Conservation (phyloP, 1,284 basidiomycete species). For the Cryptococcus depauperatus region DNA sequence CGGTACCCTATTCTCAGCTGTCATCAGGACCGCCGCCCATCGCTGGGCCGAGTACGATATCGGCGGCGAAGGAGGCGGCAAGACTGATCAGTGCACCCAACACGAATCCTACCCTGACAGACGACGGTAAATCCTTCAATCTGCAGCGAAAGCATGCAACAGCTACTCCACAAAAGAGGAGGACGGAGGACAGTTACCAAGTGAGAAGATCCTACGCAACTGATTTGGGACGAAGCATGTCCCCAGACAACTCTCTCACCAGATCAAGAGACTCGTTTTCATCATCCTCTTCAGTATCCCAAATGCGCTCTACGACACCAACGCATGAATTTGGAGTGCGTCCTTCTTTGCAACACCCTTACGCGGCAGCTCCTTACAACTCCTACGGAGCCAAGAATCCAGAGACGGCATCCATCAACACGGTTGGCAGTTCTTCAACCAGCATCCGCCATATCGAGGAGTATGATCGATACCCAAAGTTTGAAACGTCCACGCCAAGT, state of each 20-base stretch:
- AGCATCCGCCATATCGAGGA: constrained; percentile 15
- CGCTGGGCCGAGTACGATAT: constrained; percentile 24
- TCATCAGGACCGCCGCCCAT: constrained; percentile 23
- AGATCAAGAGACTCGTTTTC: background rate
- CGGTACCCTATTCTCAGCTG: constrained; percentile 28
- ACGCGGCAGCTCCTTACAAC: too few species aligned
- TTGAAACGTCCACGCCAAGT: constrained; percentile 11
- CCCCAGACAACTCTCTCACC: background rate
- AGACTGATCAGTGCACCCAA: constrained; percentile 26
- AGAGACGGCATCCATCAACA: constrained; percentile 29
- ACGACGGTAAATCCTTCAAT: constrained; percentile 19
- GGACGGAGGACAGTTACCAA: constrained; percentile 5
- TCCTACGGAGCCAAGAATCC: constrained; percentile 21
- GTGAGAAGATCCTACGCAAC: background rate
- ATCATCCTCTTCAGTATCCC: background rate
- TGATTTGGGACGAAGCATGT: background rate
- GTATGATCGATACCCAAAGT: constrained; percentile 31
- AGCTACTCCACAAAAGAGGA: constrained; percentile 9
- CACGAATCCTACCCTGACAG: constrained; percentile 29
- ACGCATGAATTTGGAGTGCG: background rate
- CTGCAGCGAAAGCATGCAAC: background rate
- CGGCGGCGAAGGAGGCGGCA: constrained; percentile 3
- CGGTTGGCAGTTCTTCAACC: constrained; percentile 20
- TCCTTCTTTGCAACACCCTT: constrained; percentile 20
- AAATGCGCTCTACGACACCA: background rate